Evolutionary conservation across 495 filamentous ascomycete genomes (phyloP), one percentile per base, ranked within the genome.

Genomic region (Tricharina praecox): DNA sequence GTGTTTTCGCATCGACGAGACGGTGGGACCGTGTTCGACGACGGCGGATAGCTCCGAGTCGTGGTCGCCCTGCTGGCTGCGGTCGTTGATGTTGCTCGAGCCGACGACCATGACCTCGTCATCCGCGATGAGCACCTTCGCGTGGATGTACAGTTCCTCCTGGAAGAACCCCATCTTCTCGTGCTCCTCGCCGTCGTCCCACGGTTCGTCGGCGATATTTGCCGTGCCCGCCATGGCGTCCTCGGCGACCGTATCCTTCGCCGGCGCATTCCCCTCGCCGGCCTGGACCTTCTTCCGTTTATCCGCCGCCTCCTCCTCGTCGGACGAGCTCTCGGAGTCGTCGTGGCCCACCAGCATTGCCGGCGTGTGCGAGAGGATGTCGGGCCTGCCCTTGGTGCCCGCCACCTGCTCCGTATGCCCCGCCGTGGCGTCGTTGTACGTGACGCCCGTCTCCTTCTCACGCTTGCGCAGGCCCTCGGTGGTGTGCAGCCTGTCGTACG

Each of bases 21-120:
- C 70, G n/a, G 66, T 67, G 16, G 78, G 73, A 30, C 74, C 78
- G 62, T 97, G 88, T 65, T 92, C 80, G 71, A 94, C 82, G 15
- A 95, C 82, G 40, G 93, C 83, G 34, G 80, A 76, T n/a, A 97
- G 68, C 63, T 97, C 90, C 48, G 79, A 85, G 59, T 97, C 90
- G 59, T 92, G 85, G 57, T 76, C 72, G 13, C 88, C 90, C 16
- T 88, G 67, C 67, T 94, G 88, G 13, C 82, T 92, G 57, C 90
- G 75, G 58, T 95, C 88, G 55, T 97, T 95, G 62, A 97, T 75
- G 62, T 97, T 95, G 33, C 81, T 79, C 45, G 75, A 81, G 13
- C 88, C 88, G 59, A 87, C 93, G 47, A 94, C 79, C 20, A 77
- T 78, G 30, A 81, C 71, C 30, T 74, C 70, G 58, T 94, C 85